These are phyloP conservation scores for Alternaria postmessia DNA, from an alignment of 2,329 filamentous ascomycete genomes.

Conservation along the genomic window DNA sequence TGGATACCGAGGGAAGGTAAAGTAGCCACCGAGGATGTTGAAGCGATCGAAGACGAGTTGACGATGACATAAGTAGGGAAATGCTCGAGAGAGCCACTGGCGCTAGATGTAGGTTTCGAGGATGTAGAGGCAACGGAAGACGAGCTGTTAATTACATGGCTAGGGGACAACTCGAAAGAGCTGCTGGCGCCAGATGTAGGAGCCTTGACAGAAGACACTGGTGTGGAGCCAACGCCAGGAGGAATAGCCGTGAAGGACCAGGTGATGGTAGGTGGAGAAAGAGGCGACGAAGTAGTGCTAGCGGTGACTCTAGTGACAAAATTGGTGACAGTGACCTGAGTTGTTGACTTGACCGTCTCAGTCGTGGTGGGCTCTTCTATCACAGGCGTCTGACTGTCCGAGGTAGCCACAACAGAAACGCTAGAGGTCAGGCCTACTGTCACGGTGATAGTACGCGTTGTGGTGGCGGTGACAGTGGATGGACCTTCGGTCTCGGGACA, in stretches of 20 bases:
- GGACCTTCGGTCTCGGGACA: conserved; percentile 24
- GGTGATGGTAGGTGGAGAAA: not conserved
- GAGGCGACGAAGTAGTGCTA: not conserved
- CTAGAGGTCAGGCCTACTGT: not conserved
- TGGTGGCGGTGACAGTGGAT: conserved; percentile 28
- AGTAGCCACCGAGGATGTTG: not conserved
- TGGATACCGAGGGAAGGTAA: not conserved
- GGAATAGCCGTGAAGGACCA: conserved; percentile 5
- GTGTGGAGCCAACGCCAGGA: not conserved
- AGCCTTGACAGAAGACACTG: not conserved
- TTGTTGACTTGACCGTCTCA: conserved; percentile 26
- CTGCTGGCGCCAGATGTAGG: not conserved
- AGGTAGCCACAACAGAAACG: not conserved
- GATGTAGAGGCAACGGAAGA: not conserved
- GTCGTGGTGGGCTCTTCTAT: conserved; percentile 21
- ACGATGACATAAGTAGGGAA: not conserved
- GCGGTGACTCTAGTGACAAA: not conserved
- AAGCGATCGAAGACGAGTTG: conserved; percentile 7
- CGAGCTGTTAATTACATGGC: conserved; percentile 1
- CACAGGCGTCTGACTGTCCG: not conserved
- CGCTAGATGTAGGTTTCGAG: not conserved
- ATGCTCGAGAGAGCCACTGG: not conserved
- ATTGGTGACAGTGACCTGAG: conserved; percentile 7
- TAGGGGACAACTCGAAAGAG: not conserved
- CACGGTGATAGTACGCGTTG: conserved; percentile 25